Evolutionary conservation across 2,329 filamentous ascomycete genomes (phyloP).

Genomic region (Pestalotiopsis sp.): DNA sequence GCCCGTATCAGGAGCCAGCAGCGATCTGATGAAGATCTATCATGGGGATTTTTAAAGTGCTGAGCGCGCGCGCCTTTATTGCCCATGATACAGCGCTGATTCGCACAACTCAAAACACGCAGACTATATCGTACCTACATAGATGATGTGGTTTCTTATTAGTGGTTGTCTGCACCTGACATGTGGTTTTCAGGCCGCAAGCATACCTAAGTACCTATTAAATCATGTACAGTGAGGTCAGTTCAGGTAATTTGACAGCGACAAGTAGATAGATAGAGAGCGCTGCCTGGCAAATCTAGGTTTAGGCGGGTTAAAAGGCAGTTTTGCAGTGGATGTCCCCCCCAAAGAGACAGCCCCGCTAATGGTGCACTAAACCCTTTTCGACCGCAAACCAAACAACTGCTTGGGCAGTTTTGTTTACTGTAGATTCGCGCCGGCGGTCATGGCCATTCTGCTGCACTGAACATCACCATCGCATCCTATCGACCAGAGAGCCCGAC

Average conservation of each 20-base stretch:
- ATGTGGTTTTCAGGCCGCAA: not conserved
- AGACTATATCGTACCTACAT: too few relatives aligned
- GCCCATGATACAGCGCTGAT: not conserved
- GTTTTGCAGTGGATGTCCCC: not conserved
- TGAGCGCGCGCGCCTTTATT: too few relatives aligned
- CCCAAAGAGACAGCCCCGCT: not conserved
- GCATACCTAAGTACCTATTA: too few relatives aligned
- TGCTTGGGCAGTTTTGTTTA: conserved; percentile 6
- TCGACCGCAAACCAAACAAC: conserved; percentile 1
- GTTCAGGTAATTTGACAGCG: not conserved
- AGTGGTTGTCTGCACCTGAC: not conserved
- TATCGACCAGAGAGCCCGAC: conserved; percentile 17
- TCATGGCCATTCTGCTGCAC: conserved; percentile 11
- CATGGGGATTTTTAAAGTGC: not conserved
- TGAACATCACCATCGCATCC: conserved; percentile 20
- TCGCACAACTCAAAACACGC: not conserved
- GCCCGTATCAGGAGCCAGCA: not conserved
- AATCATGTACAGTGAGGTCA: not conserved
- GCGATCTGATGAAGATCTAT: not conserved
- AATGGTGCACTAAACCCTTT: not conserved
- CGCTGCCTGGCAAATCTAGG: not conserved
- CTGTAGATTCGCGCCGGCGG: not conserved
- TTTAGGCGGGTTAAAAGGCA: not conserved
- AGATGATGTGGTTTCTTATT: not conserved
- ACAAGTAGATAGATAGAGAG: not conserved